These are phyloP conservation scores for Vaccinium vitisidaea DNA, from an alignment of 148 eudicot species.

Conservation along the genomic window DNA sequence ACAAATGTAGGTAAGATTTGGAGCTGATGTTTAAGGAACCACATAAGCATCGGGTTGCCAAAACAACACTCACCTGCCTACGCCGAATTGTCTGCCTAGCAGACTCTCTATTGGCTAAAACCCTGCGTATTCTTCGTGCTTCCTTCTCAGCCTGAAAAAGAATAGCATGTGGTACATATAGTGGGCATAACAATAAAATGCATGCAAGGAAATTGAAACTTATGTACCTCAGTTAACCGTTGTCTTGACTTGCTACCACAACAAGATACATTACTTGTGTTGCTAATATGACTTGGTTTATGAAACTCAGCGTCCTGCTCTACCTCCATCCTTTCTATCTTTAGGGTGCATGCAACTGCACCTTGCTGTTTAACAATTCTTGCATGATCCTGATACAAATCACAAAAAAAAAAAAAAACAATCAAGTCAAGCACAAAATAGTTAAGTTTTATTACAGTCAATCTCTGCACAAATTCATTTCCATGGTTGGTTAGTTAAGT, in stretches of 20 bases:
- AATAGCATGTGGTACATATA: not conserved
- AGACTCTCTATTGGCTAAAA: constrained; percentile 84
- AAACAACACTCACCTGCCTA: constrained; percentile 54
- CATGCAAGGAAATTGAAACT: not conserved
- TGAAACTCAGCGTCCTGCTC: constrained; percentile 32
- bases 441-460: not conserved
- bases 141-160: constrained; percentile 61
- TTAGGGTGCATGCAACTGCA: not conserved
- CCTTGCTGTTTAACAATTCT: constrained; percentile 25
- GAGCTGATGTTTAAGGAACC: not conserved
- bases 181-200: not conserved
- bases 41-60: not conserved
- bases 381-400: constrained; percentile 41
- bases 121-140: constrained; percentile 59
- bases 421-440: constrained; percentile 21
- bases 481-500: not conserved
- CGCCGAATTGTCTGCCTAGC: constrained; percentile 87
- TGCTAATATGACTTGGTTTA: constrained; percentile 17
- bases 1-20: not conserved
- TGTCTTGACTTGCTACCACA: constrained; percentile 46
- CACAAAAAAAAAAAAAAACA: constrained; percentile 15
- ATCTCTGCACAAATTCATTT: not conserved
- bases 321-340: constrained; percentile 18
- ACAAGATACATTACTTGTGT: constrained; percentile 15
- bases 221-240: constrained; percentile 49